Percentiles rank a stretch among this genome's conserved stretches.
These are phyloP conservation scores for Geotrichum armillariae DNA, from an alignment of 1,139 yeast species.

Conservation along the genomic window DNA sequence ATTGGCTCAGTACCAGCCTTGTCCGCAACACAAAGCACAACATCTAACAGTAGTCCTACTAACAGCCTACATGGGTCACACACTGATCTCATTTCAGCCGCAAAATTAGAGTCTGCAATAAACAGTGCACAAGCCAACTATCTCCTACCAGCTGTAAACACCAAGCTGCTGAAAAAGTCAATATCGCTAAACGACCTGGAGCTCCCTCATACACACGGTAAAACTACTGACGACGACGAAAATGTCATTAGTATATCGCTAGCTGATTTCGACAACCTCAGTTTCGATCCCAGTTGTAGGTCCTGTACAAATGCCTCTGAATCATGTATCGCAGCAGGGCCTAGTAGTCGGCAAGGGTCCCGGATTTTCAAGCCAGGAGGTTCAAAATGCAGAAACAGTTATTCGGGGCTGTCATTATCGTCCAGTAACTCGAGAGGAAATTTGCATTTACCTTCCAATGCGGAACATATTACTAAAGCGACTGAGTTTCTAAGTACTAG, in stretches of 20 bases:
- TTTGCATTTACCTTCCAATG: background rate
- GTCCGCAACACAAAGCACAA: constrained; percentile 7
- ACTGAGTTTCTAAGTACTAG: background rate
- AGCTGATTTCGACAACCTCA: constrained; percentile 8
- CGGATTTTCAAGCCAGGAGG: background rate
- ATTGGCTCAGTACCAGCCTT: constrained; percentile 1
- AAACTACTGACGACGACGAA: constrained; percentile 1
- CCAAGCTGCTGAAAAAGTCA: constrained; percentile 1
- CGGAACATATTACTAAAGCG: background rate
- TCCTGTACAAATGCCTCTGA: background rate
- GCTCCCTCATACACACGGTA: background rate
- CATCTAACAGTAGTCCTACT: constrained; percentile 2
- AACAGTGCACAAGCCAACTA: background rate
- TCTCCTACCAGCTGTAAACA: background rate
- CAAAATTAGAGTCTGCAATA: background rate
- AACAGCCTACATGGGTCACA: background rate
- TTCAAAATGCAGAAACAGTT: background rate
- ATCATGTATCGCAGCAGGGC: background rate
- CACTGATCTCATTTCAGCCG: constrained; percentile 2
- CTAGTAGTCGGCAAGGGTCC: background rate
- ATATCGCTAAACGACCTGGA: constrained; percentile 2
- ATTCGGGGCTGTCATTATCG: background rate
- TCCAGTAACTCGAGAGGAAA: background rate
- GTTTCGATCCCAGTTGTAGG: background rate
- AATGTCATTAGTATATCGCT: constrained; percentile 6